phyloP scores from a whole-genome alignment of 2,329 filamentous ascomycete species.

The Neopestalotiopsis sp. region DNA sequence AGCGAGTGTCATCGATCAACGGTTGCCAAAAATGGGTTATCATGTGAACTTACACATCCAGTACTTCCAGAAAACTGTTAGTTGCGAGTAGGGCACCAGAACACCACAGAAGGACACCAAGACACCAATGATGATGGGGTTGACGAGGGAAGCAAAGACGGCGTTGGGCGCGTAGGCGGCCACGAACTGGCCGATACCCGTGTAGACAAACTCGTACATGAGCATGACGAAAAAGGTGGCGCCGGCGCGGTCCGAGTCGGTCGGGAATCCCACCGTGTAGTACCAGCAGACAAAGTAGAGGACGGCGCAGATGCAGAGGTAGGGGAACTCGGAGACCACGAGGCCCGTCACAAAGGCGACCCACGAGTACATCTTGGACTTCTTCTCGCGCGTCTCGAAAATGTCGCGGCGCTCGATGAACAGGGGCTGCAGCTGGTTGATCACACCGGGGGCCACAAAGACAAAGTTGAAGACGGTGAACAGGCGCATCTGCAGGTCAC shows the following conservation, averaged over 20 bases:
- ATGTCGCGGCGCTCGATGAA: constrained; percentile 63
- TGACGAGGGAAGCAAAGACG: constrained; percentile 63
- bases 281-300: constrained; percentile 63
- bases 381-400: constrained; percentile 64
- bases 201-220: constrained; percentile 66
- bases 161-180: constrained; percentile 67
- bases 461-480: constrained; percentile 70
- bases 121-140: constrained; percentile 60
- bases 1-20: not conserved
- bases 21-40: not conserved
- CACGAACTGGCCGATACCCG: constrained; percentile 67
- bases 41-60: constrained; percentile 57
- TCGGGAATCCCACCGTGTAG: constrained; percentile 60
- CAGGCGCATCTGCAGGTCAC: constrained; percentile 58
- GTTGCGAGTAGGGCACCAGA: constrained; percentile 67
- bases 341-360: constrained; percentile 61
- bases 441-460: constrained; percentile 63
- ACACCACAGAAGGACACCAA: constrained; percentile 78
- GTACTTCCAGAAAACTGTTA: constrained; percentile 71
- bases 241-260: constrained; percentile 51
- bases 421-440: constrained; percentile 64
- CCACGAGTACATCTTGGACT: constrained; percentile 67
- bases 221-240: constrained; percentile 60
- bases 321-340: constrained; percentile 53
- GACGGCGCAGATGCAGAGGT: constrained; percentile 48